Percentiles rank a stretch among this genome's conserved stretches.
phyloP scores from a whole-genome alignment of 129 eudicot genomes.

The Artemisia tridentata region DNA sequence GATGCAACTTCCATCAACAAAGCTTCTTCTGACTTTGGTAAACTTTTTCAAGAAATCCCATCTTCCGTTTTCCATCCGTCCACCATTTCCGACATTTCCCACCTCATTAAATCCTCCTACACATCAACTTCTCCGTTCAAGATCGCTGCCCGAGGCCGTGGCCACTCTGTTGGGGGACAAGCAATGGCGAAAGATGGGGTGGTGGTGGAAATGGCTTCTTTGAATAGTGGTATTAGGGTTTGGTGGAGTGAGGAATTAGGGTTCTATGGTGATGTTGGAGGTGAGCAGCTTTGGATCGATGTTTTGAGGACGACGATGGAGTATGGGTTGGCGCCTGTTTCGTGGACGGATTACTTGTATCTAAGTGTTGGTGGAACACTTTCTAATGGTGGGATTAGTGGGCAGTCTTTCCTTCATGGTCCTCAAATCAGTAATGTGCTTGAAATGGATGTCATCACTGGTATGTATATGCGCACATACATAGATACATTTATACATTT shows the following conservation, averaged over 20 bases:
- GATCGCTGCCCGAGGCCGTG: constrained; percentile 72
- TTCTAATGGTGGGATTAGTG: constrained; percentile 87
- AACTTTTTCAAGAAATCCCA: constrained; percentile 46
- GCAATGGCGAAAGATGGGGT: constrained; percentile 72
- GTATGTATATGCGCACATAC: constrained; percentile 25
- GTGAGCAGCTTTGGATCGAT: constrained; percentile 77
- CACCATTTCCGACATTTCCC: constrained; percentile 42
- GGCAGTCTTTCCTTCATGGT: constrained; percentile 56
- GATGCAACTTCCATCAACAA: constrained; percentile 35
- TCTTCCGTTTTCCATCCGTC: constrained; percentile 64
- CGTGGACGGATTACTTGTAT: constrained; percentile 93
- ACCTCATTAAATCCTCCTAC: constrained; percentile 57
- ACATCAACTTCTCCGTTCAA: constrained; percentile 38
- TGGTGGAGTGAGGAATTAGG: constrained; percentile 20
- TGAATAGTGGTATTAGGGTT: too few species aligned
- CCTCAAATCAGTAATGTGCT: constrained; percentile 82
- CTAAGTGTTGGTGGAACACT: constrained; percentile 82
- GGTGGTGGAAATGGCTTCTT: constrained; percentile 47
- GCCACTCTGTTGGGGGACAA: constrained; percentile 82
- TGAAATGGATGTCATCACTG: constrained; percentile 83
- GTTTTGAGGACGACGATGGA: constrained; percentile 47
- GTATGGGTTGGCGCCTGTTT: constrained; percentile 67
- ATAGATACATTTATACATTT: background rate
- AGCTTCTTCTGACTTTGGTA: constrained; percentile 78
- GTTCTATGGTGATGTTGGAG: constrained; percentile 72